Conservation (phyloP, 2,329 filamentous ascomycete genomes). For the Aspergillus pseudotamarii region DNA sequence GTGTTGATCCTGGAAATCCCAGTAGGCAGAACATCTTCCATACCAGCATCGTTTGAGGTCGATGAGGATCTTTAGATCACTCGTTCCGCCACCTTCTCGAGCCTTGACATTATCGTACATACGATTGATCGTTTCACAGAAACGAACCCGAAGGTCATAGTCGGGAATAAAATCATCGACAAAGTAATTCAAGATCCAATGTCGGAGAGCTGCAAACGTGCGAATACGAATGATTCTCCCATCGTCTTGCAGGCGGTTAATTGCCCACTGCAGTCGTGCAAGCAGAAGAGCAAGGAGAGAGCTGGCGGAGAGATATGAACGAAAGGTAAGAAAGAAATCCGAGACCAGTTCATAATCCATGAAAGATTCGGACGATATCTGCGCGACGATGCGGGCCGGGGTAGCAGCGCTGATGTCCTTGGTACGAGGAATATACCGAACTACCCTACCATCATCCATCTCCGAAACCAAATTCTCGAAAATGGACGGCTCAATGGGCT, state of each 20-base stretch:
- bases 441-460: slow-evolving; percentile 78
- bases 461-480: slow-evolving; percentile 81
- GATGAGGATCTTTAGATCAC: slow-evolving; percentile 81
- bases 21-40: slow-evolving; percentile 84
- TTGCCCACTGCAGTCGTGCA: slow-evolving; percentile 82
- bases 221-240: slow-evolving; percentile 94
- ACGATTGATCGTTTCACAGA: slow-evolving; percentile 78
- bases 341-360: slow-evolving; percentile 96
- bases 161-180: slow-evolving; percentile 87
- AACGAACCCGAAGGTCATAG: slow-evolving; percentile 71
- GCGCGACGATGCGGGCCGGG: slow-evolving; percentile 85
- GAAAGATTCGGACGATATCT: slow-evolving; percentile 94
- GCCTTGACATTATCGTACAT: slow-evolving; percentile 57
- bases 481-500: slow-evolving; percentile 65
- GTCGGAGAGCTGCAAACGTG: slow-evolving; percentile 90
- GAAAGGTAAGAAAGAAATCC: slow-evolving; percentile 96
- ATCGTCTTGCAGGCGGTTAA: slow-evolving; percentile 76
- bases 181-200: slow-evolving; percentile 99
- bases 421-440: slow-evolving; percentile 73
- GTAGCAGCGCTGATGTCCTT: slow-evolving; percentile 85
- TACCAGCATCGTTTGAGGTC: slow-evolving; percentile 98
- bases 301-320: slow-evolving; percentile 76
- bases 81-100: slow-evolving; percentile 57
- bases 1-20: slow-evolving; percentile 74
- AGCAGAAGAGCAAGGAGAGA: slow-evolving; percentile 83